Percentiles rank a stretch among this genome's conserved stretches.
Conservation (phyloP, 2,329 filamentous ascomycete genomes). For the Pleomassaria siparia region DNA sequence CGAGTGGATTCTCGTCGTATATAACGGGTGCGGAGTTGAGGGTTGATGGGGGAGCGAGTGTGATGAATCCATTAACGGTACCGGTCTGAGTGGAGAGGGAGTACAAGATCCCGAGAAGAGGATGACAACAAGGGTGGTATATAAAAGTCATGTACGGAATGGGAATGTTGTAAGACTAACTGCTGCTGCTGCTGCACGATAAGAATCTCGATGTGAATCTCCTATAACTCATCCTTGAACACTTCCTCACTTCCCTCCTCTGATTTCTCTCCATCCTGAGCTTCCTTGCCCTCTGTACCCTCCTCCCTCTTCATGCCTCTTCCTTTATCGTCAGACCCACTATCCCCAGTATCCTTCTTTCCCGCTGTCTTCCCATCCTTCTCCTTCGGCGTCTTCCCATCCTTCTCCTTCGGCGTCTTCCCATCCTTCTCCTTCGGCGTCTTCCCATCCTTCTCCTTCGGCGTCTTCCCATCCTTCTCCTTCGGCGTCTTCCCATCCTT, state of each 20-base stretch:
- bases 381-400: conserved; percentile 16
- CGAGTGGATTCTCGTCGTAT: conserved; percentile 64
- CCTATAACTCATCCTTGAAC: conserved; percentile 45
- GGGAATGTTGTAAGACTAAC: neutral
- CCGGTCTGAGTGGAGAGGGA: conserved; percentile 23
- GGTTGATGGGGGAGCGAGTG: conserved; percentile 60
- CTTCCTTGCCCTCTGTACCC: conserved; percentile 12
- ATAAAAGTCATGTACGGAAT: conserved; percentile 1
- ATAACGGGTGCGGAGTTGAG: conserved; percentile 64
- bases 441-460: conserved; percentile 33
- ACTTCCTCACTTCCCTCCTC: conserved; percentile 44
- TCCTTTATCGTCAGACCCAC: conserved; percentile 18
- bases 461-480: conserved; percentile 20
- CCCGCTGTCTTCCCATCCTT: conserved; percentile 31
- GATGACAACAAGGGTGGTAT: neutral
- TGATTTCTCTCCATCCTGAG: conserved; percentile 20
- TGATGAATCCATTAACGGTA: conserved; percentile 44
- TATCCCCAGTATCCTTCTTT: conserved; percentile 5
- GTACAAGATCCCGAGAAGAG: neutral
- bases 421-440: conserved; percentile 43
- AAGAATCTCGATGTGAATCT: neutral
- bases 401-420: too few species aligned
- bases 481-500: conserved; percentile 18
- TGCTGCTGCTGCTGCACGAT: neutral
- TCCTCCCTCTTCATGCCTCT: conserved; percentile 18